phyloP scores from a whole-genome alignment of 345 rosid genomes.

The Dovyalis caffra region DNA sequence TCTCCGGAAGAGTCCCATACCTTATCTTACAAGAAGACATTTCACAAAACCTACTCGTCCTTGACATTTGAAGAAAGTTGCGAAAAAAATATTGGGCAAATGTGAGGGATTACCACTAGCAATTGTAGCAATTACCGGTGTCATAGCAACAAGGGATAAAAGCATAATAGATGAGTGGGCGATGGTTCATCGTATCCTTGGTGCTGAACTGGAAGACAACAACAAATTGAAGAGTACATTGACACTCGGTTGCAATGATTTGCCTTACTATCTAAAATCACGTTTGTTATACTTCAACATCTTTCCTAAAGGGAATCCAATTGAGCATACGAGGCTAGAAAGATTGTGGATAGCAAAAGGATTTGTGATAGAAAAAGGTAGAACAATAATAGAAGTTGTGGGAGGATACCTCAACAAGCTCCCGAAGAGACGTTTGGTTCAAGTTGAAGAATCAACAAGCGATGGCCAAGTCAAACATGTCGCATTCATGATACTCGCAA shows the following conservation, averaged over 20 bases:
- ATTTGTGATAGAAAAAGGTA: not conserved
- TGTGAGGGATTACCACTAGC: slow-evolving; percentile 10
- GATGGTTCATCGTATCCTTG: not conserved
- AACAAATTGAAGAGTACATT: not conserved
- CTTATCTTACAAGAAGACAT: slow-evolving; percentile 5
- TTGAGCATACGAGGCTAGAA: not conserved
- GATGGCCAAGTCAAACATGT: slow-evolving; percentile 6
- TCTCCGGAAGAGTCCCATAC: slow-evolving; percentile 2
- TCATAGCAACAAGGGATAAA: not conserved
- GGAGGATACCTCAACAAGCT: slow-evolving; percentile 8
- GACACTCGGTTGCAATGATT: not conserved
- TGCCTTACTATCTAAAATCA: slow-evolving; percentile 8
- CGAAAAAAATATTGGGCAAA: not conserved
- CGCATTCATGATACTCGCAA: not conserved
- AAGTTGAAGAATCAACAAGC: not conserved
- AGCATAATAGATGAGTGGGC: slow-evolving; percentile 6
- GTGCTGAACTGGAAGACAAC: not conserved
- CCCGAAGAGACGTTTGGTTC: slow-evolving; percentile 2
- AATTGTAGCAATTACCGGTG: slow-evolving; percentile 5
- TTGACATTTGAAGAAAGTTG: not conserved
- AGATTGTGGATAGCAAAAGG: slow-evolving; percentile 15
- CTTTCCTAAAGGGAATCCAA: slow-evolving; percentile 1
- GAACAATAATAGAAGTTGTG: slow-evolving; percentile 7
- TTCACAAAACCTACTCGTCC: not conserved
- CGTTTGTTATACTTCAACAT: slow-evolving; percentile 8